These are phyloP conservation scores for Pichia heedii DNA, from an alignment of 805 yeast species.

Conservation along the genomic window DNA sequence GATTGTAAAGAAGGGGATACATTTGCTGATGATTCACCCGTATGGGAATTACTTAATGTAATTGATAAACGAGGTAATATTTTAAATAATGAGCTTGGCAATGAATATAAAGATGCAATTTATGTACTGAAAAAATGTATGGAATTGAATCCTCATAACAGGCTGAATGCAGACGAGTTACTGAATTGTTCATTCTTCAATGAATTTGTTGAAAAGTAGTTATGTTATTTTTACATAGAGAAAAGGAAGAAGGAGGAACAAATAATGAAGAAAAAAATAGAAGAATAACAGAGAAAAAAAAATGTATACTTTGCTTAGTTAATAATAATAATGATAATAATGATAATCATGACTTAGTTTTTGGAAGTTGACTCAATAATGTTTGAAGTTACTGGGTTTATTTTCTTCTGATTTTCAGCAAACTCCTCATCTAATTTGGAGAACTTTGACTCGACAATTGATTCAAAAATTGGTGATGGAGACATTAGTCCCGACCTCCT, in stretches of 20 bases:
- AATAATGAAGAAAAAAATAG: too few relatives aligned
- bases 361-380: background rate
- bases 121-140: slow-evolving; percentile 50
- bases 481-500: slow-evolving; percentile 59
- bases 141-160: slow-evolving; percentile 45
- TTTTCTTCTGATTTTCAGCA: slow-evolving; percentile 4
- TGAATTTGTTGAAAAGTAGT: too few relatives aligned
- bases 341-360: too few relatives aligned
- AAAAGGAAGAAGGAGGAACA: too few relatives aligned
- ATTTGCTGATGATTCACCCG: slow-evolving; percentile 64
- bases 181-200: slow-evolving; percentile 51
- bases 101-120: slow-evolving; percentile 36
- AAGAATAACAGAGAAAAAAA: too few relatives aligned
- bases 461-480: slow-evolving; percentile 33
- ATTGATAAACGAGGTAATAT: slow-evolving; percentile 35
- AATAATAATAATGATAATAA: background rate
- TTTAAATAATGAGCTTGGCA: slow-evolving; percentile 28
- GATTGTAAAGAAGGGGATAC: slow-evolving; percentile 49
- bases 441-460: slow-evolving; percentile 34
- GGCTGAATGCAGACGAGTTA: slow-evolving; percentile 51
- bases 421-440: slow-evolving; percentile 23
- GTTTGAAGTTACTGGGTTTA: background rate
- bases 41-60: slow-evolving; percentile 50
- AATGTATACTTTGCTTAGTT: too few relatives aligned
- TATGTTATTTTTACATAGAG: too few relatives aligned